Evolutionary conservation across 139 green algal species (phyloP), one percentile per base, ranked within the genome.

Genomic region (Microglena sp.): DNA sequence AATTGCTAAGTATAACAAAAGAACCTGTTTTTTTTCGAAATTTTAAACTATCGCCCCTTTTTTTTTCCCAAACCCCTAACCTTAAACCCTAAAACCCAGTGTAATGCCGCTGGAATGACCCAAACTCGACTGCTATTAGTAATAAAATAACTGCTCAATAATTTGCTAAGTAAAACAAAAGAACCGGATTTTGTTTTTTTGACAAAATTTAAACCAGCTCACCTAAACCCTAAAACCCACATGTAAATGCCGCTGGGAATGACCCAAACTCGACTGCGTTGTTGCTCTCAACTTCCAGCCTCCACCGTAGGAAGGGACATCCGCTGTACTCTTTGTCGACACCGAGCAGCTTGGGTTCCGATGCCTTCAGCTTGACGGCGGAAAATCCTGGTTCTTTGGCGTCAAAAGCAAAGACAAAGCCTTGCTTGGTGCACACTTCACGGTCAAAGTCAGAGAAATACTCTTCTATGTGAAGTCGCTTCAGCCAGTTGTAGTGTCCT

Each of bases 331-430:
- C 8, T 69, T 7, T 31, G 83, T 69, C 8, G 79, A 88, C 8
- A 88, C 62, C 30, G n/a, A 90, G 73, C 69, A 92, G 64, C 62
- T 88, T 88, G 22, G 85, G 85, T 1, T 84, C 85, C 46, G 88
- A 84, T 43, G 74, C 77, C 0, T 78, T 54, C 26, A 92, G 74
- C 31, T 64, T 79, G 40, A 87, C 68, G 8, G 66, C 59, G n/a
- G 18, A 54, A 28, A 79, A 22, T n/a, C 27, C 15, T 5, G 31
- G 18, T 28, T 7, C 15, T 18, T 7, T 60, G 22, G 53, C 11
- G 22, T 28, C 36, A 11, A 5, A 24, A 24, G 8, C 21, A 22
- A 79, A 67, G 24, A 5, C 6, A 35, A 73, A 77, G 54, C 66
- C 75, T 3, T 24, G 60, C 7, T 28, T 34, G 33, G 77, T 65